Percentiles rank a stretch among this genome's conserved stretches.
phyloP scores from a whole-genome alignment of 768 basidiomycete genomes.

The Xerocomus potaroensis region DNA sequence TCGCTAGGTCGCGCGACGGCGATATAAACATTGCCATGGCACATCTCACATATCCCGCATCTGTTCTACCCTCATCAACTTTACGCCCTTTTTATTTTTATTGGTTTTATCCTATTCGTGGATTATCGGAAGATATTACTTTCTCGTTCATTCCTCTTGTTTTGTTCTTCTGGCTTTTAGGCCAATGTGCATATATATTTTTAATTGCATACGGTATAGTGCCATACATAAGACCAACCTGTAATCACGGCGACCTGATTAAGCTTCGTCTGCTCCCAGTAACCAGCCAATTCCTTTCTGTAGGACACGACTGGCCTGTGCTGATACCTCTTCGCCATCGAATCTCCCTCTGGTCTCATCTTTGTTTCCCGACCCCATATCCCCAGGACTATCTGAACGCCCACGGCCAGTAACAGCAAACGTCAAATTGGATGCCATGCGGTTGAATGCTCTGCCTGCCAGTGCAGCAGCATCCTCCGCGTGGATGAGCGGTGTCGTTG shows the following conservation, averaged over 20 bases:
- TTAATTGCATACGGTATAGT: conserved; percentile 20
- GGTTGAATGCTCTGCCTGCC: conserved; percentile 74
- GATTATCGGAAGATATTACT: conserved; percentile 22
- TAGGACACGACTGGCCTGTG: conserved; percentile 73
- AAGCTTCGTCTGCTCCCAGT: conserved; percentile 75
- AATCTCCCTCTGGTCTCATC: conserved; percentile 39
- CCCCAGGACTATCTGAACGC: conserved; percentile 20
- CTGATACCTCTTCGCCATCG: conserved; percentile 59
- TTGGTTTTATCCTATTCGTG: conserved; percentile 27
- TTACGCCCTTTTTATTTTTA: conserved; percentile 18
- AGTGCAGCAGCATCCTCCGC: conserved; percentile 79
- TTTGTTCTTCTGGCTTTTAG: conserved; percentile 26
- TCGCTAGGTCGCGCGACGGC: conserved; percentile 9
- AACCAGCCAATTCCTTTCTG: conserved; percentile 96
- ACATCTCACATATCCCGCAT: conserved; percentile 11
- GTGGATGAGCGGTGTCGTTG: conserved; percentile 60
- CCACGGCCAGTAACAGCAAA: conserved; percentile 51
- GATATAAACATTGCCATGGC: conserved; percentile 8
- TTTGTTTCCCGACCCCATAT: conserved; percentile 31
- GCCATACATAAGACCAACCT: conserved; percentile 4
- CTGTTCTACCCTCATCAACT: conserved; percentile 7
- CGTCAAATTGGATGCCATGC: conserved; percentile 71
- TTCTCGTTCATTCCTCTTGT: conserved; percentile 9
- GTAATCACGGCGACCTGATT: not conserved
- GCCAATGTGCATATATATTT: conserved; percentile 25